phyloP scores from a whole-genome alignment of 768 basidiomycete species.

The Cantharellus anzutake region DNA sequence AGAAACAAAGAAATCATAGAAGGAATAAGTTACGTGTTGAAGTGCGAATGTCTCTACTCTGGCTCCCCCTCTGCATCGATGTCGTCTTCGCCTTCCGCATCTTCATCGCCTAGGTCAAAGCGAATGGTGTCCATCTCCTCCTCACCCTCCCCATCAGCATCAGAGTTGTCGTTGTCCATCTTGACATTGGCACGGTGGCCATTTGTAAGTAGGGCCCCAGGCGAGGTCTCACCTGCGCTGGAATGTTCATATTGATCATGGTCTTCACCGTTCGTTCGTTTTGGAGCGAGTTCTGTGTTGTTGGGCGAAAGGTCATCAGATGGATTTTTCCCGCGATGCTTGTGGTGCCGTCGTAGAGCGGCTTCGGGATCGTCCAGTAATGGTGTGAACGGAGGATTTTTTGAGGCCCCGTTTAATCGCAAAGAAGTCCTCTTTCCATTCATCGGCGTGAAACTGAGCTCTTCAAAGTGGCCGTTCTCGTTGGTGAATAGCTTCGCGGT shows the following conservation, averaged over 20 bases:
- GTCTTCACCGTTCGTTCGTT: neutral
- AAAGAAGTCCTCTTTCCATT: neutral
- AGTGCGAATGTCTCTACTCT: neutral
- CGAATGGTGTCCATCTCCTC: slow-evolving; percentile 2
- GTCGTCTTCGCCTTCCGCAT: slow-evolving; percentile 10
- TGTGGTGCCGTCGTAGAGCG: neutral
- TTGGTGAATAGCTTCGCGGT: neutral
- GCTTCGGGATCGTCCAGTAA: neutral
- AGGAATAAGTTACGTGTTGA: no score
- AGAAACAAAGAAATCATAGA: no score
- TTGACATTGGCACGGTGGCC: neutral
- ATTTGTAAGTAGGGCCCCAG: neutral
- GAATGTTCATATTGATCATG: neutral
- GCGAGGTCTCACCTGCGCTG: neutral
- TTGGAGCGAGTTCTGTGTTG: neutral
- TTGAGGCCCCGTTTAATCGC: neutral
- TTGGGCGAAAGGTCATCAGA: neutral
- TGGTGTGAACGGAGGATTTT: neutral
- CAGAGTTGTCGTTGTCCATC: neutral
- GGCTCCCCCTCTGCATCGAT: slow-evolving; percentile 11
- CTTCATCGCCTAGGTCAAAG: slow-evolving; percentile 5
- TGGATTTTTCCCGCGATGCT: neutral
- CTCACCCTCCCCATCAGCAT: slow-evolving; percentile 6
- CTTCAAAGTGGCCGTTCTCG: neutral
- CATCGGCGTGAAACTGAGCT: neutral